Conservation (phyloP, 768 basidiomycete species). For the Russula olivacea region DNA sequence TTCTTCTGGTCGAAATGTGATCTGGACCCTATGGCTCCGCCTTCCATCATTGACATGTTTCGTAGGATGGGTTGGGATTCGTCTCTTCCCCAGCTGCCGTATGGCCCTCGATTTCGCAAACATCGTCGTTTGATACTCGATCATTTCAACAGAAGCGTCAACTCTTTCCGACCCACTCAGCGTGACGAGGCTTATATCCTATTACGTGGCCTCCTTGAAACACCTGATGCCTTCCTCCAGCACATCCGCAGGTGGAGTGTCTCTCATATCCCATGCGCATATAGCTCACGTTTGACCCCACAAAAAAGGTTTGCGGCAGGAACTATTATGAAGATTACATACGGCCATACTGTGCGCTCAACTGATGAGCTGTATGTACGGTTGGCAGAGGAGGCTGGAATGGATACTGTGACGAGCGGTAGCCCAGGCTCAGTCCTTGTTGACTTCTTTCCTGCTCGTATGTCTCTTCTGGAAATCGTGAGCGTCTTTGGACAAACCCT, state of each 20-base stretch:
- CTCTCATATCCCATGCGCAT: background rate
- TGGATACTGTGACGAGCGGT: conserved; percentile 26
- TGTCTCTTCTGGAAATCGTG: conserved; percentile 9
- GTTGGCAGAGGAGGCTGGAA: conserved; percentile 28
- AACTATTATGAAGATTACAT: conserved; percentile 32
- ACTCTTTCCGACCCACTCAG: conserved; percentile 27
- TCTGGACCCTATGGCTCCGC: background rate
- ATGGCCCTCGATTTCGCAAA: conserved; percentile 30
- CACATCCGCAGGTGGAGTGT: conserved; percentile 29
- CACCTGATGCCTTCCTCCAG: conserved; percentile 28
- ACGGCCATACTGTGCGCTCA: conserved; percentile 32
- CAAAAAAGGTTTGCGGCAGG: conserved; percentile 30
- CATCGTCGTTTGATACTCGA: conserved; percentile 31
- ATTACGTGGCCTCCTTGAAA: conserved; percentile 28
- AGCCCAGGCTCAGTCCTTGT: conserved; percentile 32
- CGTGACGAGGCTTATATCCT: conserved; percentile 28
- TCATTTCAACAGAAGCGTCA: conserved; percentile 24
- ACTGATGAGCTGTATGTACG: conserved; percentile 31
- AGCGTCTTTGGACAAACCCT: background rate
- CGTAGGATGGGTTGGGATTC: conserved; percentile 26
- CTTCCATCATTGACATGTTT: background rate
- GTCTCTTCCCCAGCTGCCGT: conserved; percentile 23
- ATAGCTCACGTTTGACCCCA: background rate
- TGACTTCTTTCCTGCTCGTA: conserved; percentile 34
- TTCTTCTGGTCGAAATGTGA: conserved; percentile 30